These are phyloP conservation scores for Saccharomyces hybrid DNA, from an alignment of 1,139 yeast genomes.

Conservation along the genomic window DNA sequence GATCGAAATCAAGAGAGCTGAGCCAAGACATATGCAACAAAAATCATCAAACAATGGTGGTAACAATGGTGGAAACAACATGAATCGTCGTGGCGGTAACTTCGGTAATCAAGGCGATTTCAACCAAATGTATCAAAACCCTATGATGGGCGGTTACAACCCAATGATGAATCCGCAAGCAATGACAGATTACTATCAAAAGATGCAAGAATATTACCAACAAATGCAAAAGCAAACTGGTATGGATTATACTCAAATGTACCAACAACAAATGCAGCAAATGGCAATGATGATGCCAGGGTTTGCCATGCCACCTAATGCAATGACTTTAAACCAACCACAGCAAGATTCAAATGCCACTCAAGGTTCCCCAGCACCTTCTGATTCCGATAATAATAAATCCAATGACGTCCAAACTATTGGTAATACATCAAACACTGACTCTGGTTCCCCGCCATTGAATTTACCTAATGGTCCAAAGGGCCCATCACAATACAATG, in stretches of 20 bases:
- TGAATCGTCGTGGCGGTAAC: slow-evolving; percentile 4
- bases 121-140: slow-evolving; percentile 28
- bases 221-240: slow-evolving; percentile 48
- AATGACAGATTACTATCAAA: slow-evolving; percentile 81
- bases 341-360: background rate
- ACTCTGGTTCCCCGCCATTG: background rate
- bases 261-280: slow-evolving; percentile 41
- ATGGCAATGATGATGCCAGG: slow-evolving; percentile 46
- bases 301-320: slow-evolving; percentile 41
- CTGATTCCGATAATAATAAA: background rate
- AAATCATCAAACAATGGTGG: slow-evolving; percentile 32
- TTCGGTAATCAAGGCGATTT: slow-evolving; percentile 10
- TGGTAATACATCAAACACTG: background rate
- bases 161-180: slow-evolving; percentile 70
- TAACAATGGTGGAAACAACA: slow-evolving; percentile 18
- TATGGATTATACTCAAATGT: slow-evolving; percentile 32
- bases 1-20: slow-evolving; percentile 97
- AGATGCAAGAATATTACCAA: slow-evolving; percentile 71
- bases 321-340: slow-evolving; percentile 7
- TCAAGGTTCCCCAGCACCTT: background rate
- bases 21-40: slow-evolving; percentile 65
- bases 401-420: background rate
- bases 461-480: background rate
- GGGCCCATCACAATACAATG: background rate
- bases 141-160: slow-evolving; percentile 47